Percentiles rank a stretch among this genome's conserved stretches.
These are phyloP conservation scores for Mycena sp. DNA, from an alignment of 1,284 basidiomycete species.

Conservation along the genomic window DNA sequence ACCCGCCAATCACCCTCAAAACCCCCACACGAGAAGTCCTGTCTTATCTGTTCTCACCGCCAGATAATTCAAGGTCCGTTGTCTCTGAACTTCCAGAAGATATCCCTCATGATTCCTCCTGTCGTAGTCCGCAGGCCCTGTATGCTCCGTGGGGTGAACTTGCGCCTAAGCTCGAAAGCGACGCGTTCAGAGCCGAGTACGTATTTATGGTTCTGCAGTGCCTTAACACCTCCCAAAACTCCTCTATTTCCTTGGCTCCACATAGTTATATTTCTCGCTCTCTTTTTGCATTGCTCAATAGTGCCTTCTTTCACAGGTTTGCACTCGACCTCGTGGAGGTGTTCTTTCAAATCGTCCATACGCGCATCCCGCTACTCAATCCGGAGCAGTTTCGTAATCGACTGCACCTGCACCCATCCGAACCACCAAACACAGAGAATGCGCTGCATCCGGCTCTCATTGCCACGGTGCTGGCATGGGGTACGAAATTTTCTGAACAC, in stretches of 20 bases:
- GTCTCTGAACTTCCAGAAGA: slow-evolving; percentile 19
- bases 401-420: slow-evolving; percentile 57
- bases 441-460: slow-evolving; percentile 55
- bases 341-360: slow-evolving; percentile 89
- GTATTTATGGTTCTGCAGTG: too few species aligned
- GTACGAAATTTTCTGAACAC: slow-evolving; percentile 92
- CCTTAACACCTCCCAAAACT: background rate
- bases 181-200: slow-evolving; percentile 79
- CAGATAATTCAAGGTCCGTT: slow-evolving; percentile 64
- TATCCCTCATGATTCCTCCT: background rate
- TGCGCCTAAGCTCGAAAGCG: slow-evolving; percentile 72
- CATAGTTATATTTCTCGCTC: background rate
- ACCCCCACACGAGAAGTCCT: slow-evolving; percentile 72
- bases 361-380: slow-evolving; percentile 83
- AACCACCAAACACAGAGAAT: slow-evolving; percentile 34
- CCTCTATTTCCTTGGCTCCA: background rate
- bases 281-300: background rate
- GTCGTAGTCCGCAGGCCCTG: slow-evolving; percentile 30
- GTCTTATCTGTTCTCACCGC: slow-evolving; percentile 76
- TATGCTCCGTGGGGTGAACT: slow-evolving; percentile 77
- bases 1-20: slow-evolving; percentile 60
- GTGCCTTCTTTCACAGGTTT: slow-evolving; percentile 60
- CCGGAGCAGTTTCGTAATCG: slow-evolving; percentile 78
- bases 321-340: slow-evolving; percentile 90
- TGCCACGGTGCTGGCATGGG: slow-evolving; percentile 92